Conservation (phyloP, 2,329 filamentous ascomycete genomes). For the Penicillium sp. region DNA sequence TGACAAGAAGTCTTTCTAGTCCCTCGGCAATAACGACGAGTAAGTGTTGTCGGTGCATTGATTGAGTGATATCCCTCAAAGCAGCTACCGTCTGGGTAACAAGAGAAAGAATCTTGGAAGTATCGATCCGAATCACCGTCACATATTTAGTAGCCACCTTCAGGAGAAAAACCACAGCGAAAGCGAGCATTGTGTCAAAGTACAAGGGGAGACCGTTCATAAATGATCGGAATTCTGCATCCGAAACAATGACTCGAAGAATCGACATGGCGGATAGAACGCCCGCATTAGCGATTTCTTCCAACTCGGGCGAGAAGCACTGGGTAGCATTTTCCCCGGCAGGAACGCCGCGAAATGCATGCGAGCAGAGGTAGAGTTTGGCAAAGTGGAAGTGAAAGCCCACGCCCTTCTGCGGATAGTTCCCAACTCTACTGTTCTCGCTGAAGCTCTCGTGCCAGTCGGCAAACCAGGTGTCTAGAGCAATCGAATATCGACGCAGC, state of each 20-base stretch:
- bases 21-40: slow-evolving; percentile 34
- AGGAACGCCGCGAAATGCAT: slow-evolving; percentile 45
- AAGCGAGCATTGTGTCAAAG: slow-evolving; percentile 47
- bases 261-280: slow-evolving; percentile 43
- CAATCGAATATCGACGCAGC: slow-evolving; percentile 15
- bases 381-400: slow-evolving; percentile 52
- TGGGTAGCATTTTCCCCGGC: slow-evolving; percentile 6
- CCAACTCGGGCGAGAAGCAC: slow-evolving; percentile 26
- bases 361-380: slow-evolving; percentile 51
- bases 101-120: slow-evolving; percentile 29
- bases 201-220: slow-evolving; percentile 44
- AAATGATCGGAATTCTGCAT: slow-evolving; percentile 40
- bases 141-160: slow-evolving; percentile 42
- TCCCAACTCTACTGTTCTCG: slow-evolving; percentile 35
- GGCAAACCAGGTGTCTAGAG: slow-evolving; percentile 24
- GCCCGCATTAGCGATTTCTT: slow-evolving; percentile 44
- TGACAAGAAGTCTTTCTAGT: slow-evolving; percentile 30
- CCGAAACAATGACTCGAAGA: slow-evolving; percentile 39
- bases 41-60: slow-evolving; percentile 35
- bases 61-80: slow-evolving; percentile 27
- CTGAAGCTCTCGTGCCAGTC: slow-evolving; percentile 22
- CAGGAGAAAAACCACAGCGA: slow-evolving; percentile 45
- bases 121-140: slow-evolving; percentile 31
- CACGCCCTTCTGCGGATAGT: slow-evolving; percentile 52
- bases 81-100: slow-evolving; percentile 27